phyloP scores from a whole-genome alignment of 2,329 filamentous ascomycete species.

The Botrytis paeoniae region DNA sequence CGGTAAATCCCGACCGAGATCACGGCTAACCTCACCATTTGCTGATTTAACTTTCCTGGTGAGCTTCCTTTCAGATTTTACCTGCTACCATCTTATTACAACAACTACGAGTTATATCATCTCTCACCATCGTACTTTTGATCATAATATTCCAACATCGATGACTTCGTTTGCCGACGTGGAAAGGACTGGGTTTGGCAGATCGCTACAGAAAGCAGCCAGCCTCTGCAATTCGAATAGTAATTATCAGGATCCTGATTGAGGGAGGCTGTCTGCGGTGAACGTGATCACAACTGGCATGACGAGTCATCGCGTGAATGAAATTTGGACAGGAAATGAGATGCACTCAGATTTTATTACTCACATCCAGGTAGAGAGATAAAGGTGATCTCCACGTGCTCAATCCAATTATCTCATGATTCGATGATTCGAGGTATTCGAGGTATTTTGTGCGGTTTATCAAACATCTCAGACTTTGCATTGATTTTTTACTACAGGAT shows the following conservation, averaged over 20 bases:
- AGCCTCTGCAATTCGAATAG: neutral
- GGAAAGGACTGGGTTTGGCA: neutral
- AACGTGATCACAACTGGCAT: neutral
- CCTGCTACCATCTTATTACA: neutral
- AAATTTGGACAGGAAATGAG: neutral
- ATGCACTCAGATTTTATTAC: neutral
- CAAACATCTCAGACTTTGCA: neutral
- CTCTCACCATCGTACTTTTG: neutral
- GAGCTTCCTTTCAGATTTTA: neutral
- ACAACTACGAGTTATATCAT: neutral
- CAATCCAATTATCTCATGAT: neutral
- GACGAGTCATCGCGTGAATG: neutral
- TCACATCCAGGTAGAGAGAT: neutral
- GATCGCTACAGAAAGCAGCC: neutral
- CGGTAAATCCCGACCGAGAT: conserved; percentile 3
- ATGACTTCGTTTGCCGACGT: neutral
- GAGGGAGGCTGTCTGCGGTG: neutral
- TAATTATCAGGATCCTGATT: neutral
- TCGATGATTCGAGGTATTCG: neutral
- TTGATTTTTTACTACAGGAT: neutral
- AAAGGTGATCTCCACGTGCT: neutral
- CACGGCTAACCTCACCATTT: neutral
- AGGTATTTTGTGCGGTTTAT: neutral
- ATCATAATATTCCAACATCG: too few species aligned
- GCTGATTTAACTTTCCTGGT: neutral